Evolutionary conservation across 352 stramenopile genomes (phyloP).

Genomic region (Phytophthora quininea): DNA sequence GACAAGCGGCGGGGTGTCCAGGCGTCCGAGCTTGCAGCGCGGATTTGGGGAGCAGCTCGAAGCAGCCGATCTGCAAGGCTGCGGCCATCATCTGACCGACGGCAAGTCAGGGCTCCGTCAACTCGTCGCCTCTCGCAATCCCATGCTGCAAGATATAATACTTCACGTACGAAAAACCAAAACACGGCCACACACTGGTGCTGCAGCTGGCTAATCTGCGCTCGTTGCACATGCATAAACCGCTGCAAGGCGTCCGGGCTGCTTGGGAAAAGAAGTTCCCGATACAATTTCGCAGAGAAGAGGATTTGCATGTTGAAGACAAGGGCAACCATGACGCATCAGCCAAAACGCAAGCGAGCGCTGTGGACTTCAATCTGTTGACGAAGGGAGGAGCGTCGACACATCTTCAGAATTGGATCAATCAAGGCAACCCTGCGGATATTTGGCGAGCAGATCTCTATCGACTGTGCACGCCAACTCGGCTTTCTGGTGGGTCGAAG

Average conservation of each 20-base stretch:
- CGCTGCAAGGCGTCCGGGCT: conserved; percentile 10
- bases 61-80: conserved; percentile 8
- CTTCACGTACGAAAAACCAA: conserved; percentile 1
- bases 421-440: neutral
- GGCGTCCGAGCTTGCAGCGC: neutral
- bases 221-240: conserved; percentile 8
- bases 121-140: no score
- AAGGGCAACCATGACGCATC: conserved; percentile 2
- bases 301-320: conserved; percentile 30
- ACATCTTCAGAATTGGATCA: conserved; percentile 10
- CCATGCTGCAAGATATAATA: no score
- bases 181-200: conserved; percentile 4
- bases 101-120: conserved; percentile 4
- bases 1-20: neutral
- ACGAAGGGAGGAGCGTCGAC: conserved; percentile 9
- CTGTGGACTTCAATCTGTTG: conserved; percentile 9
- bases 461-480: no score
- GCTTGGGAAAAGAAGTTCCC: conserved; percentile 2
- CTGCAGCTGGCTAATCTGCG: conserved; percentile 16
- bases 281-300: conserved; percentile 9
- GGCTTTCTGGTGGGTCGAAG: no score
- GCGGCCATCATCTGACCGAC: neutral
- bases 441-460: no score
- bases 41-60: conserved; percentile 3
- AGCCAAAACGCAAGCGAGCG: conserved; percentile 17